Conservation (phyloP, 306 rosid species). For the Sindora glabra region DNA sequence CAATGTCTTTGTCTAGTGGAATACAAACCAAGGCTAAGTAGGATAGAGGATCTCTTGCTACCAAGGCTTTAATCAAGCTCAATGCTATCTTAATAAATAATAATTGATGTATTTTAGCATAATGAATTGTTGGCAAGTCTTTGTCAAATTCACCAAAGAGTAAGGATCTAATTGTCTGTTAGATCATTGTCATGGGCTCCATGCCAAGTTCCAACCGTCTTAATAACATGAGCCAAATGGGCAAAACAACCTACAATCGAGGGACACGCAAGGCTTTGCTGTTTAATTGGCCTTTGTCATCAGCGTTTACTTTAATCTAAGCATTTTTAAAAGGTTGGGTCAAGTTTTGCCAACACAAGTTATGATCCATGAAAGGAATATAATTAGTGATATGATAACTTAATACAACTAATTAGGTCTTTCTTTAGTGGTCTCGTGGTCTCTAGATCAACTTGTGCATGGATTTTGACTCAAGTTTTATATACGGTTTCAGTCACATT, state of each 20-base stretch:
- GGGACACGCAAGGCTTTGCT: conserved; percentile 23
- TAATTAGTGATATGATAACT: no score
- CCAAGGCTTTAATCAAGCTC: conserved; percentile 10
- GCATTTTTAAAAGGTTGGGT: no score
- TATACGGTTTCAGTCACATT: no score
- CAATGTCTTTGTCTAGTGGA: conserved; percentile 32
- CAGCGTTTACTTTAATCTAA: conserved; percentile 6
- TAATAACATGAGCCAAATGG: conserved; percentile 47
- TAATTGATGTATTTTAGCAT: background rate
- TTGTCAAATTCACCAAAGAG: conserved; percentile 30
- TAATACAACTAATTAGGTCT: no score
- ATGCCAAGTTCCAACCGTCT: conserved; percentile 27
- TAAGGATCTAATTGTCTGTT: conserved; percentile 18
- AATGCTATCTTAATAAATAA: background rate
- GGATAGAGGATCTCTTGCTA: conserved; percentile 9
- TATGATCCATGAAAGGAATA: no score
- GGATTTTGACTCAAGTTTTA: no score
- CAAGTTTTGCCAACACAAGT: no score
- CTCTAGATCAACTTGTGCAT: no score
- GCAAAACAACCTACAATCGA: conserved; percentile 29
- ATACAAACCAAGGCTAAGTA: conserved; percentile 16
- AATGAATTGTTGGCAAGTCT: conserved; percentile 43
- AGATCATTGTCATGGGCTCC: conserved; percentile 45
- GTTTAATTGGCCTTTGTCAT: conserved; percentile 15
- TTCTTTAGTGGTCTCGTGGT: no score